phyloP scores from a whole-genome alignment of 2,329 filamentous ascomycete species.

The Botrytis squamosa region DNA sequence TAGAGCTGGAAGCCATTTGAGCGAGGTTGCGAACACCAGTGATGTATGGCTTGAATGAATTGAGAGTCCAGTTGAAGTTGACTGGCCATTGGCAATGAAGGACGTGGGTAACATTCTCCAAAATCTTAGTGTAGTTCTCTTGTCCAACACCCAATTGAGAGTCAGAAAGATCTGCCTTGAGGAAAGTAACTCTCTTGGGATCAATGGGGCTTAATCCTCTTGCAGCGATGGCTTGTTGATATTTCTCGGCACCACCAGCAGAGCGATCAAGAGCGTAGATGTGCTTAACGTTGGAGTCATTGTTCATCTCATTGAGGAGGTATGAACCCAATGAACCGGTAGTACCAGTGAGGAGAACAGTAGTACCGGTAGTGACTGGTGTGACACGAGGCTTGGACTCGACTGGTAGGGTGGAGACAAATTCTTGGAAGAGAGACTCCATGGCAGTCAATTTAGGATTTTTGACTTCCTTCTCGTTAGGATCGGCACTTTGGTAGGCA shows the following conservation, averaged over 20 bases:
- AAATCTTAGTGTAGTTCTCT: slow-evolving; percentile 20
- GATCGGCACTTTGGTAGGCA: slow-evolving; percentile 21
- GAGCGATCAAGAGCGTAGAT: slow-evolving; percentile 49
- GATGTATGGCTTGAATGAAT: slow-evolving; percentile 41
- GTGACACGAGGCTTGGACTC: slow-evolving; percentile 1
- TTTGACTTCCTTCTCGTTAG: slow-evolving; percentile 7
- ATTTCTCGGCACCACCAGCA: slow-evolving; percentile 42
- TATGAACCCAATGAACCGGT: slow-evolving; percentile 51
- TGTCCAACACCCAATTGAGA: slow-evolving; percentile 48
- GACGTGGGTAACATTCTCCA: slow-evolving; percentile 43
- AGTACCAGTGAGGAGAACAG: slow-evolving; percentile 46
- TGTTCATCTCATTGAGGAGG: slow-evolving; percentile 43
- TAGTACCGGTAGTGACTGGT: slow-evolving; percentile 11
- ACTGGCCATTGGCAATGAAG: slow-evolving; percentile 45
- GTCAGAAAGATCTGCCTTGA: slow-evolving; percentile 49
- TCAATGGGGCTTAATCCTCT: slow-evolving; percentile 40
- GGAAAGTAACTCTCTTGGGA: slow-evolving; percentile 47
- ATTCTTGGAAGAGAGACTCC: slow-evolving; percentile 22
- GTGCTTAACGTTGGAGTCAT: slow-evolving; percentile 41
- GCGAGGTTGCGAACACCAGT: slow-evolving; percentile 43
- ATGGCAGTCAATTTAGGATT: slow-evolving; percentile 18
- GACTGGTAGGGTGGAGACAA: slow-evolving; percentile 21
- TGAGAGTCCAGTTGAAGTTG: slow-evolving; percentile 39
- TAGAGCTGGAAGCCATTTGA: slow-evolving; percentile 19
- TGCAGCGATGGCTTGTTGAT: slow-evolving; percentile 39